These are phyloP conservation scores for Tuber calosporum DNA, from an alignment of 495 filamentous ascomycete genomes.

Conservation along the genomic window DNA sequence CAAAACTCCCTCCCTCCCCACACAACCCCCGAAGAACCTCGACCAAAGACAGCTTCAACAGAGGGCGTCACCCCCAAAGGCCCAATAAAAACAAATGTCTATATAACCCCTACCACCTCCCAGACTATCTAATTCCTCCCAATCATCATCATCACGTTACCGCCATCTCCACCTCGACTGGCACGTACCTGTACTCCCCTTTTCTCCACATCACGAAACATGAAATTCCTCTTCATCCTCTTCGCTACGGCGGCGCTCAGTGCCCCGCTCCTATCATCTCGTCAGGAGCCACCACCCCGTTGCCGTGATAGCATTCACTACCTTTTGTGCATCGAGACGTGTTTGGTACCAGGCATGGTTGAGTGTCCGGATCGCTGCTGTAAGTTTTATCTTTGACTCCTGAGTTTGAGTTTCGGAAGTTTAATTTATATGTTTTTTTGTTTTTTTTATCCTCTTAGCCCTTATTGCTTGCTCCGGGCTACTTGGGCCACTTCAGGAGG, in stretches of 20 bases:
- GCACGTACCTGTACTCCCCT: background rate
- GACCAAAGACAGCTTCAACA: background rate
- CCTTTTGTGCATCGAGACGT: constrained; percentile 23
- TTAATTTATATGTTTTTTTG: no score
- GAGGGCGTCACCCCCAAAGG: background rate
- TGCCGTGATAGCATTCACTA: constrained; percentile 15
- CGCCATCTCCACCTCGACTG: background rate
- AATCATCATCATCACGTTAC: background rate
- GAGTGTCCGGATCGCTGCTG: constrained; percentile 26
- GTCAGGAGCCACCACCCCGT: constrained; percentile 4
- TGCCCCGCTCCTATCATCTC: background rate
- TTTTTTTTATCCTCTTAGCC: constrained; percentile 5
- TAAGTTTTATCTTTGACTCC: background rate
- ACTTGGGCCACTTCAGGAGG: constrained; percentile 7
- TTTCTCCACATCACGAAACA: background rate
- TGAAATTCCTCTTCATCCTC: background rate
- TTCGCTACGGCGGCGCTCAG: background rate
- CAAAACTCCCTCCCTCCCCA: background rate
- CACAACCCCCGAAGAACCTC: background rate
- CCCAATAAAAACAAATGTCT: background rate
- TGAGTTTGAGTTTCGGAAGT: background rate
- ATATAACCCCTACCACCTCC: background rate
- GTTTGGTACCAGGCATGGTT: constrained; percentile 7
- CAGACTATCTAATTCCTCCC: background rate
- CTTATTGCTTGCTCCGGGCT: constrained; percentile 15